These are phyloP conservation scores for Brassica incana DNA, from an alignment of 345 rosid species.

Conservation along the genomic window DNA sequence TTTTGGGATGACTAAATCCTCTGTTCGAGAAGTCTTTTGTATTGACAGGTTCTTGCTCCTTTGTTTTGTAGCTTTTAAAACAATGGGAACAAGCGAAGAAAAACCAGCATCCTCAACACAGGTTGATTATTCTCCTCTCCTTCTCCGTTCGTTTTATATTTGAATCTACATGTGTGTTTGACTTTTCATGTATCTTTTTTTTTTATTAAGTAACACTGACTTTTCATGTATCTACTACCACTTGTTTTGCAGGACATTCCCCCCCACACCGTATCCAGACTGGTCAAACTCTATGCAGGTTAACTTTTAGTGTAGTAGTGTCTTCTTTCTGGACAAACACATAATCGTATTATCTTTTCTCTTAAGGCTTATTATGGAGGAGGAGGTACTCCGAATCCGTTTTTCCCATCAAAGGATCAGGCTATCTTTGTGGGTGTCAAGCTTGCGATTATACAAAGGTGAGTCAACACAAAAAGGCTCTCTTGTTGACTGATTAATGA, in stretches of 20 bases:
- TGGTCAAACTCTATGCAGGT: slow-evolving; percentile 97
- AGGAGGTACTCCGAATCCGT: slow-evolving; percentile 82
- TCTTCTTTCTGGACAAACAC: slow-evolving; percentile 22
- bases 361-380: slow-evolving; percentile 86
- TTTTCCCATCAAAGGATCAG: slow-evolving; percentile 54
- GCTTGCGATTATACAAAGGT: too few relatives aligned
- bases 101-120: slow-evolving; percentile 70
- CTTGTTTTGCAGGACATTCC: slow-evolving; percentile 56
- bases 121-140: slow-evolving; percentile 36
- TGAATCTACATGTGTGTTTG: not conserved
- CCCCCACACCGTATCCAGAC: slow-evolving; percentile 71
- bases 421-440: too few relatives aligned
- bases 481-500: too few relatives aligned
- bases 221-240: not conserved
- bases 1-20: not conserved
- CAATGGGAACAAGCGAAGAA: slow-evolving; percentile 79
- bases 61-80: slow-evolving; percentile 6
- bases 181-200: not conserved
- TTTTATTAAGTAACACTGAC: too few relatives aligned
- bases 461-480: too few relatives aligned
- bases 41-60: not conserved
- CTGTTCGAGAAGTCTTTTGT: not conserved
- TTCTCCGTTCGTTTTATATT: not conserved
- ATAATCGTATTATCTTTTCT: slow-evolving; percentile 25
- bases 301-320: not conserved